Base-by-base conservation (phyloP, 1,284 basidiomycete genomes). In the Cryptococcus sp. region DNA sequence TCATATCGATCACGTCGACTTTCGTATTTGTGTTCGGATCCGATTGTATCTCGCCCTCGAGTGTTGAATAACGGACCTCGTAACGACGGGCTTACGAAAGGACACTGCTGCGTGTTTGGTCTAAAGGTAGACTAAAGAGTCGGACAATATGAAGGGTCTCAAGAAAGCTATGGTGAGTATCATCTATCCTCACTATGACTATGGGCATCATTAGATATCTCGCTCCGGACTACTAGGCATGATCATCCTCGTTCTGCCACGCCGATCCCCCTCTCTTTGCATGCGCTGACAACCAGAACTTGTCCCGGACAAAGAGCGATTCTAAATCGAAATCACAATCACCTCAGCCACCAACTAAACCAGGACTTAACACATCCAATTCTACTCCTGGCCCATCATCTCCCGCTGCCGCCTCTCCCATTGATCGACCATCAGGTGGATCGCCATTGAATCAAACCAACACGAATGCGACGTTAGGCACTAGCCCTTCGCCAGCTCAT, bases 91-190 rank as follows among this genome's bases (percentile, higher is more conserved):
- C 4, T 28, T 11, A 28, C 28, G 28, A 28, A 28, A 28, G 28
- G 28, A 28, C 11, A 28, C 28, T 28, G 28, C 28, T 28, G 11
- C 28, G 4, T 28, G 28, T 28, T 28, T 28, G 28, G 28, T 28
- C 28, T 28, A 28, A 28, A 28, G 28, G 28, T 11, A 28, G 28
- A 28, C 28, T 28, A 28, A 28, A 11, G 28, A 28, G 28, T 28
- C n/a, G 11, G 28, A 28, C 28, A 69, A 59, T 57, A 93, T 93
- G 90, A 93, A 92, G 79, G 84, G 84, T 60, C 79, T 93, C 71
- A 91, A 88, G 82, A 92, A 91, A 79, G 85, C 85, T 61, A 79
- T 91, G 73, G 90, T 91, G 67, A 70, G 71, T 74, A n/a, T 25
- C 22, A 24, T 16, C 37, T 21, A 28, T 28, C n/a, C n/a, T n/a